Base-by-base conservation (phyloP, 163 green algal species). In the Scenedesmus sp. region DNA sequence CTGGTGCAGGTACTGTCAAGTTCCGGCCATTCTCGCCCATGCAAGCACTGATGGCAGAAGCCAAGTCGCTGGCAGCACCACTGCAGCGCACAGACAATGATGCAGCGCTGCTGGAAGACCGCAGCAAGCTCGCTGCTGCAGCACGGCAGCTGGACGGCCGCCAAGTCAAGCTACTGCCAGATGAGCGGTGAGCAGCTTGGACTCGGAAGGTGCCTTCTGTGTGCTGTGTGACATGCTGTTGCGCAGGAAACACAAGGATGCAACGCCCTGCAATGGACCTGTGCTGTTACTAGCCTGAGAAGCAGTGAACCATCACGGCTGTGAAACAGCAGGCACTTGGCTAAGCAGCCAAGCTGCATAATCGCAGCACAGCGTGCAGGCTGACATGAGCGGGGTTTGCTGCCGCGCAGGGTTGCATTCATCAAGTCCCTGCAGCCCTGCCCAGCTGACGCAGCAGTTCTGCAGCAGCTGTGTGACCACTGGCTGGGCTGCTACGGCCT, bases 91-190 rank as follows among this genome's bases (percentile, higher is more conserved):
- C 60, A 62, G 88, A 92, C 20, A 88, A 56, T 8, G 83, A 81
- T 6, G 46, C 82, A 13, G 6, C 20, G 6, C 62, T 92, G 54
- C 77, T 88, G 79, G 62, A 46, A 6, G 79, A 92, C 46, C 79
- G 64, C 59, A 73, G 55, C 66, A 92, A 88, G 88, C 81, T 92
- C 0, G 88, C 88, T 52, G 88, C 88, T 46, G 88, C 81, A 16
- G 79, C 88, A 52, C 34, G 81, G 46, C 64, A 82, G 81, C 88
- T 92, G 18, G 88, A 92, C 52, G 88, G 88, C 8, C 73, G 81
- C 12, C 46, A 73, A 54, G 88, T 92, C 13, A 84, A 88, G 23
- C 81, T 92, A 18, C 81, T 92, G 88, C 88, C 88, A 56, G 88
- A 91, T 66, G 87, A 91, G 59, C 46, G 87, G 87, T 91, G 26